Evolutionary conservation across 352 stramenopile species (phyloP).

Genomic region (Peronospora belbahrii): DNA sequence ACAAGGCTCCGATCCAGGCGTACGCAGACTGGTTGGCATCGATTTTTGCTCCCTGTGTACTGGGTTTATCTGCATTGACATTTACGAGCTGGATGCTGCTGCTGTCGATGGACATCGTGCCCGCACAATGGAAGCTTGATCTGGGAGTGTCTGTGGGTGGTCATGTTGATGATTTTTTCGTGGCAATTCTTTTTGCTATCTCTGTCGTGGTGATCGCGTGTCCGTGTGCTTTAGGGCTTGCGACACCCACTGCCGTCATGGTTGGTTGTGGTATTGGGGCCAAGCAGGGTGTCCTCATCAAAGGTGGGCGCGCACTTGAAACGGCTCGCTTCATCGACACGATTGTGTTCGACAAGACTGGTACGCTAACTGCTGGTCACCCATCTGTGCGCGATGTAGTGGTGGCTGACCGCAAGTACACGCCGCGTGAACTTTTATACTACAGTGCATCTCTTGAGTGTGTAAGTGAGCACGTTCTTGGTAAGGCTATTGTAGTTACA

Average conservation of each 20-base stretch:
- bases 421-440: conserved; percentile 64
- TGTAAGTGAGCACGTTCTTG: conserved; percentile 81
- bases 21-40: conserved; percentile 51
- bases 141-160: conserved; percentile 28
- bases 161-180: conserved; percentile 61
- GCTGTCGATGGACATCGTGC: conserved; percentile 9
- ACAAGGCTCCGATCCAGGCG: conserved; percentile 85
- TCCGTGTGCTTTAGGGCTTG: conserved; percentile 75
- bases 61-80: conserved; percentile 13
- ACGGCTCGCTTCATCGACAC: conserved; percentile 78
- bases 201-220: conserved; percentile 87
- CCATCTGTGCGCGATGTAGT: conserved; percentile 77
- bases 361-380: conserved; percentile 83
- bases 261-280: conserved; percentile 82
- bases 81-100: conserved; percentile 16
- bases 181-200: conserved; percentile 80
- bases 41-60: conserved; percentile 24
- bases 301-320: conserved; percentile 75
- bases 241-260: conserved; percentile 83
- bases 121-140: conserved; percentile 10
- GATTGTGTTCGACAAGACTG: conserved; percentile 92
- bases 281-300: conserved; percentile 86
- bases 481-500: conserved; percentile 73
- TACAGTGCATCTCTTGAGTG: conserved; percentile 75
- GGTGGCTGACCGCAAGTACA: conserved; percentile 52